Evolutionary conservation across 2,329 filamentous ascomycete species (phyloP), one percentile per base, ranked within the genome.

Genomic region (Cephalotrichum gorgonifer): DNA sequence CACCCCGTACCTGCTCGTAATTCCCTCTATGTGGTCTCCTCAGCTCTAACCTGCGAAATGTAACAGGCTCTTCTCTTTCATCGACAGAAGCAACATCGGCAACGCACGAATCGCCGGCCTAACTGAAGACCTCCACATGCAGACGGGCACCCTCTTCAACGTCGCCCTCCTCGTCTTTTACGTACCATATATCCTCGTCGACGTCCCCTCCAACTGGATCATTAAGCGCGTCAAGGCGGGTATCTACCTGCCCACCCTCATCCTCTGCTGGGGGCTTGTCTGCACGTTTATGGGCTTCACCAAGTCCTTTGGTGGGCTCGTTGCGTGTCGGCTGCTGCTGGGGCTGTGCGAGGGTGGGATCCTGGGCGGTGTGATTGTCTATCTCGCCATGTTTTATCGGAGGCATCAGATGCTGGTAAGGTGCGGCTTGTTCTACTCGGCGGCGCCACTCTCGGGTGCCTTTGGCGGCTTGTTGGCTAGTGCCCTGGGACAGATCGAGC

Each of bases 21-120:
- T 12, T 6, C 22, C 17, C 12, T 11, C 11, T 27, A 17, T 6
- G 17, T 5, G 17, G 9, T 4, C 25, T 43, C 25, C 12, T 28
- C 11, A 4, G 11, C n/a, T 20, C 11, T 6, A 31, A 22, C 12
- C 5, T 14, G 3, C 12, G 30, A 4, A 11, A 14, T 15, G 30
- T n/a, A n/a, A 48, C 49, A 44, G 43, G 43, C 11, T 44, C 11
- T 44, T 61, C 6, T 57, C 58, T 8, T 89, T 88, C 62, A 73
- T 89, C 41, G 81, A 85, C 59, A 74, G 83, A 14, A 89, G 87
- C 25, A 91, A 93, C 57, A 86, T 90, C 51, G 86, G 86, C 42
- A 76, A 75, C 65, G 88, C 79, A 33, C 81, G 79, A 54, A 76
- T 83, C 51, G 53, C 57, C 57, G 55, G 62, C 54, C 44, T 67